Conservation (phyloP, 768 basidiomycete species). For the Leucocoprinus sp. region DNA sequence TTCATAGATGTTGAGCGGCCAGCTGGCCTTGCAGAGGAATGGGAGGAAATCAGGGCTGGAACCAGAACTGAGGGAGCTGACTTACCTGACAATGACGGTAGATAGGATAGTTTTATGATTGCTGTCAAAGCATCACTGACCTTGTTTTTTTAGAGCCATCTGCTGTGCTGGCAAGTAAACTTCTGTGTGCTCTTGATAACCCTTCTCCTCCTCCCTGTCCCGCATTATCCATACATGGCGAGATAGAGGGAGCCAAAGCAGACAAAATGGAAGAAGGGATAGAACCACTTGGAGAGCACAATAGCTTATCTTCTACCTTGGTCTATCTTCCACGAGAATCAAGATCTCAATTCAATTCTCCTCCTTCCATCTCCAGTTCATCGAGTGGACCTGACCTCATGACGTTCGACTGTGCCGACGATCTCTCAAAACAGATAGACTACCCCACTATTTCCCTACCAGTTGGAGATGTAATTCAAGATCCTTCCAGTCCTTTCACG, state of each 20-base stretch:
- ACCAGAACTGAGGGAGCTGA: constrained; percentile 38
- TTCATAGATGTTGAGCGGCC: constrained; percentile 19
- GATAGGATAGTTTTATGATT: background rate
- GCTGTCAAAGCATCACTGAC: no score
- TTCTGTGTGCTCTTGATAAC: constrained; percentile 65
- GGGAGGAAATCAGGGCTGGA: constrained; percentile 22
- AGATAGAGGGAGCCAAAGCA: background rate
- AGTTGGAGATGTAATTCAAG: background rate
- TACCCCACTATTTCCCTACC: background rate
- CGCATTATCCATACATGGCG: constrained; percentile 5
- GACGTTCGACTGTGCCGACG: constrained; percentile 31
- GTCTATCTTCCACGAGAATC: background rate
- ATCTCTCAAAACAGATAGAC: background rate
- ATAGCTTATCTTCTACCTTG: background rate
- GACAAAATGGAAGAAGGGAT: background rate
- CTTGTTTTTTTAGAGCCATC: constrained; percentile 45
- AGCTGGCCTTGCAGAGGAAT: constrained; percentile 22
- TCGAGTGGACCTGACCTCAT: constrained; percentile 16
- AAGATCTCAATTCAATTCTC: constrained; percentile 3
- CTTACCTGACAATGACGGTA: constrained; percentile 37
- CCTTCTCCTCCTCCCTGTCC: constrained; percentile 54
- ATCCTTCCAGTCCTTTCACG: constrained; percentile 8
- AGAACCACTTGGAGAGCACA: background rate
- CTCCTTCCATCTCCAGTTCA: constrained; percentile 5
- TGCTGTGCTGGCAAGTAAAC: constrained; percentile 54